Evolutionary conservation across 352 stramenopile species (phyloP).

Genomic region (Phytophthora fragariaefolia): DNA sequence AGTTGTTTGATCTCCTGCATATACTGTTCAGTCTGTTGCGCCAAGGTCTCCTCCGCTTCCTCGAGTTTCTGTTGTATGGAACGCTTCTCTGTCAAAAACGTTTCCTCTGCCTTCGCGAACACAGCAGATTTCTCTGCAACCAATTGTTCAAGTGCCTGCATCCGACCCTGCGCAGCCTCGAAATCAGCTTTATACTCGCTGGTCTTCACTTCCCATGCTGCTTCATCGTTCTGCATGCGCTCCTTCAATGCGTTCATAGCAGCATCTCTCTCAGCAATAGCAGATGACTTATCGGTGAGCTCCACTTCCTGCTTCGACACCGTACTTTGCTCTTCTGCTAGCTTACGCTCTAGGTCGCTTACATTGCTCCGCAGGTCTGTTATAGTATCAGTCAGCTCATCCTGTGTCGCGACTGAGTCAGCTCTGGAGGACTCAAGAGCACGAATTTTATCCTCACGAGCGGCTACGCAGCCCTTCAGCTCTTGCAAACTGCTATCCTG

Average conservation of each 20-base stretch:
- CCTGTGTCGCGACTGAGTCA: slow-evolving; percentile 16
- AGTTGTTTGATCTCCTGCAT: slow-evolving; percentile 42
- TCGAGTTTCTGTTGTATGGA: slow-evolving; percentile 35
- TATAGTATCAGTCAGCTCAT: slow-evolving; percentile 19
- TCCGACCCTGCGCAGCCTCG: slow-evolving; percentile 27
- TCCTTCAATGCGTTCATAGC: slow-evolving; percentile 35
- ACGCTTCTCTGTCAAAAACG: slow-evolving; percentile 30
- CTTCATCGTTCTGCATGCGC: slow-evolving; percentile 22
- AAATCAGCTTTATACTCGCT: slow-evolving; percentile 40
- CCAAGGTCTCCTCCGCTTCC: slow-evolving; percentile 36
- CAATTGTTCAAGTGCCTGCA: slow-evolving; percentile 45
- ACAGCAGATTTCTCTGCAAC: slow-evolving; percentile 39
- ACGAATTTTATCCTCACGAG: slow-evolving; percentile 30
- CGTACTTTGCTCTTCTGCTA: slow-evolving; percentile 19
- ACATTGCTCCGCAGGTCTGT: slow-evolving; percentile 24
- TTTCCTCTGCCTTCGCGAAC: slow-evolving; percentile 29
- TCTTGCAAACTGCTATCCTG: slow-evolving; percentile 23
- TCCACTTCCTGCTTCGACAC: slow-evolving; percentile 23
- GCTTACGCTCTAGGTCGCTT: slow-evolving; percentile 25
- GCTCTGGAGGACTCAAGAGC: slow-evolving; percentile 18
- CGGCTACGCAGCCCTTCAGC: slow-evolving; percentile 17
- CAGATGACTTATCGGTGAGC: slow-evolving; percentile 20
- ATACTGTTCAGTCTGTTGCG: slow-evolving; percentile 39
- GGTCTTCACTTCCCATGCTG: slow-evolving; percentile 23
- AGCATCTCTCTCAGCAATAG: slow-evolving; percentile 22